Base-by-base conservation (phyloP, 495 filamentous ascomycete genomes). In the Penicillium lagena region DNA sequence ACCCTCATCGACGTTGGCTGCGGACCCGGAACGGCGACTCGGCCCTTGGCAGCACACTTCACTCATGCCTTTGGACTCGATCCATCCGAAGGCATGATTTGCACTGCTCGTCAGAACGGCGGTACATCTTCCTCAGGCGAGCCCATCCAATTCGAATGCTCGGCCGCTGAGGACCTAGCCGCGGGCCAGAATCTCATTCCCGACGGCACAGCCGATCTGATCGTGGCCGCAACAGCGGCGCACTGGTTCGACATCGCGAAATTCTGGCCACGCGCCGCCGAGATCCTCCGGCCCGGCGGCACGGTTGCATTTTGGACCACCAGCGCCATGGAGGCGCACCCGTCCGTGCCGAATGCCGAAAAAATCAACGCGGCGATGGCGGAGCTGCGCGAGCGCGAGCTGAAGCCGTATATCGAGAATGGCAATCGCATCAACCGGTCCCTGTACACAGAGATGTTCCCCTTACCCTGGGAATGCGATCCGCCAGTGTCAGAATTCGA, bases 201-300 rank as follows among this genome's bases (percentile, higher is more conserved):
- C 5, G 58, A 62, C 29, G 45, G 27, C 1, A 68, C 58, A 39
- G 71, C 81, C 7, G 79, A 81, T 47, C 51, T 82, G 28, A 56
- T 83, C 37, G 73, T 63, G 1, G 68, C 67, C 7, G 74, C 71
- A 0, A 77, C 63, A 22, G 69, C 77, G 0, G 76, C 75, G 8
- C 80, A 83, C 51, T 84, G 79, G 79, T 80, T 83, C 67, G 68
- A 81, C 46, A 73, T 81, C 68, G 35, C 66, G 8, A 40, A 46
- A 2, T 82, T 84, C 59, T 84, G 76, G 71, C 28, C 37, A 1
- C 51, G 53, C 2, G 78, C 76, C 1, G 77, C 73, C 0, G 56
- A 63, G 14, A 62, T 75, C 7, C 50, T 84, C 12, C 73, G 69
- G 45, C 72, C 73, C 4, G 74, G 75, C 6, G 80, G 78, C 11